Evolutionary conservation across 805 yeast genomes (phyloP), one percentile per base, ranked within the genome.

Genomic region (Ogataea siamensis): DNA sequence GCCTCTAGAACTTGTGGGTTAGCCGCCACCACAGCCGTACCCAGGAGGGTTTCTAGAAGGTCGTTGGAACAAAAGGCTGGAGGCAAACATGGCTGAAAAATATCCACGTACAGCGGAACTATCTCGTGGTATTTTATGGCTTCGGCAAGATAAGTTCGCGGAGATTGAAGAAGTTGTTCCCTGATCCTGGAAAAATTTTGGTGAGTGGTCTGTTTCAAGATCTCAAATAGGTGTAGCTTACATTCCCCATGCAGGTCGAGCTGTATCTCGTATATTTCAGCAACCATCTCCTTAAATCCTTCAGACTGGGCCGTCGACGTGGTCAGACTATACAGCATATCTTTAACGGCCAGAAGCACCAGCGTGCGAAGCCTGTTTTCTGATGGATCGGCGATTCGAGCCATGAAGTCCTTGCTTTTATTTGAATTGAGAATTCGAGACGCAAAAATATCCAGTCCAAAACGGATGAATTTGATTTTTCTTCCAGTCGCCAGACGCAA

Each of bases 321-420:
- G 5, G 8, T 29, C 15, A 16, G 31, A 2, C 17, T 28, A 16
- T 21, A 17, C 19, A 46, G 11, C 28, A 32, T 9, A 24, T 43
- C 49, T 11, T 40, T 35, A 8, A 46, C 40, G 5, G 37, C 29
- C 9, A 40, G 24, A 18, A 48, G 19, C 6, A 48, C 27, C 3
- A 18, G 30, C n/a, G 42, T 37, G 11, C 49, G 42, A 16, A 33
- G 21, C 1, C 20, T 14, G 18, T 37, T 38, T 24, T 42, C 47
- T 5, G 32, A 5, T 2, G 37, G 33, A 32, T 49, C 52, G 12
- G 40, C 37, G 10, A 51, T 20, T n/a, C 34, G 28, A 2, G 41
- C 42, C 7, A 41, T 37, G 5, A 24, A 14, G 15, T 37, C 46
- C 9, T 12, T 9, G 2, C 9, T n/a, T 12, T 39, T 44, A 12